Base-by-base conservation (phyloP, 306 rosid genomes). In the Lagenaria siceraria region DNA sequence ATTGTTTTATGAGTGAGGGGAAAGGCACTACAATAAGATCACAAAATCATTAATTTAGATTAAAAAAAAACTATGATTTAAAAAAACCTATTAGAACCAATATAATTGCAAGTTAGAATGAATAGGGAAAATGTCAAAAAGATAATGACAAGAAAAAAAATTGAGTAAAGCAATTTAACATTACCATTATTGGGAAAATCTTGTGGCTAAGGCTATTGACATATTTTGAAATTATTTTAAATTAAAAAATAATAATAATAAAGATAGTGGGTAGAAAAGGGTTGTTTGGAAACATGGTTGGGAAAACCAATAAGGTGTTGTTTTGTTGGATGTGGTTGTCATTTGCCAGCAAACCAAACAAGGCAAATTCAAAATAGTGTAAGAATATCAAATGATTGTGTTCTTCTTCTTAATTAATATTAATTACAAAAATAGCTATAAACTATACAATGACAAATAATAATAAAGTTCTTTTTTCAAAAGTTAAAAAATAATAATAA, bases 281-380 rank as follows among this genome's bases (percentile, higher is more conserved):
- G 38, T 61, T 17, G 43, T 63, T 61, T 61, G 40, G 68, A 63
- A 63, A 19, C 46, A 62, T 12, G 29, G 46, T 38, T 9, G 53
- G 49, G 11, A 40, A 64, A 64, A 65, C 72, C 49, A 65, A 65
- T 65, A 19, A 19, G 72, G 27, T 65, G 5, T 64, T 8, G 72
- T 65, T 65, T 33, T 19, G 72, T 65, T 65, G 72, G 72, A 36
- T 17, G 48, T 35, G 72, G 72, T 36, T 65, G 72, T 65, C 72
- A 33, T 36, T 14, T 65, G 72, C 43, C 46, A 63, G 42, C 48
- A 42, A 33, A 33, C 36, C 36, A 33, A 33, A 33, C 36, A 33
- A 33, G 36, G 36, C 66, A 27, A 31, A 31, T 15, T 2, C 35
- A 59, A 58, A 58, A 58, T 4, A 4, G 38, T 60, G 36, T 3